These are phyloP conservation scores for Linnemannia hyalina DNA, from an alignment of 192 early-diverging fungal genomes.

Conservation along the genomic window DNA sequence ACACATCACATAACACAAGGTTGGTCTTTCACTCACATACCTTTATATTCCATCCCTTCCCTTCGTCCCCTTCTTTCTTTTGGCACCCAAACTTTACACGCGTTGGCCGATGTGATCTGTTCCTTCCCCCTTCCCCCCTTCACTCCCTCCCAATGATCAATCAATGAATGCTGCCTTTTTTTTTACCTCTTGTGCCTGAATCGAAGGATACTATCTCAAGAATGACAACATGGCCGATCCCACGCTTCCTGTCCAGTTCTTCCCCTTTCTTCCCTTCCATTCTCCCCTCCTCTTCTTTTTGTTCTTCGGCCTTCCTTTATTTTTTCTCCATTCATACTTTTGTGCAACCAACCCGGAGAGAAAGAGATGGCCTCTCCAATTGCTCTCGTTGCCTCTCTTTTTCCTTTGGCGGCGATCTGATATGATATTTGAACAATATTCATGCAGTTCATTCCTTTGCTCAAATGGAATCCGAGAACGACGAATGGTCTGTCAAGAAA, in stretches of 20 bases:
- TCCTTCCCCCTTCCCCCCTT: background rate
- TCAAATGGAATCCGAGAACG: background rate
- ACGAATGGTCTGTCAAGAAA: background rate
- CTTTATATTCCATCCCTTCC: background rate
- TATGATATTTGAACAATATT: background rate
- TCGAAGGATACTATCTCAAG: background rate
- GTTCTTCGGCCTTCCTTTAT: background rate
- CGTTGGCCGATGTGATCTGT: background rate
- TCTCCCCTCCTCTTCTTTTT: background rate
- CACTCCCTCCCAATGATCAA: background rate
- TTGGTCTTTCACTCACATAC: background rate
- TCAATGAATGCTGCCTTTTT: no score
- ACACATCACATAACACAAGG: background rate
- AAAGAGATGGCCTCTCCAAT: background rate
- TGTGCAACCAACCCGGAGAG: constrained; percentile 5
- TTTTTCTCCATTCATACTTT: background rate
- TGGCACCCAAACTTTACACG: background rate
- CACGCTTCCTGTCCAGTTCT: background rate
- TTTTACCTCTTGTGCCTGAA: background rate
- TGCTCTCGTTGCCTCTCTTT: background rate
- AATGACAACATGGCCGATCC: background rate
- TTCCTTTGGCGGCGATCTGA: background rate
- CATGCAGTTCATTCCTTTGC: background rate
- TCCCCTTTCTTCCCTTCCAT: no score
- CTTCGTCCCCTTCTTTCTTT: background rate